phyloP scores from a whole-genome alignment of 768 basidiomycete genomes.

The Phylloporus scabripes region DNA sequence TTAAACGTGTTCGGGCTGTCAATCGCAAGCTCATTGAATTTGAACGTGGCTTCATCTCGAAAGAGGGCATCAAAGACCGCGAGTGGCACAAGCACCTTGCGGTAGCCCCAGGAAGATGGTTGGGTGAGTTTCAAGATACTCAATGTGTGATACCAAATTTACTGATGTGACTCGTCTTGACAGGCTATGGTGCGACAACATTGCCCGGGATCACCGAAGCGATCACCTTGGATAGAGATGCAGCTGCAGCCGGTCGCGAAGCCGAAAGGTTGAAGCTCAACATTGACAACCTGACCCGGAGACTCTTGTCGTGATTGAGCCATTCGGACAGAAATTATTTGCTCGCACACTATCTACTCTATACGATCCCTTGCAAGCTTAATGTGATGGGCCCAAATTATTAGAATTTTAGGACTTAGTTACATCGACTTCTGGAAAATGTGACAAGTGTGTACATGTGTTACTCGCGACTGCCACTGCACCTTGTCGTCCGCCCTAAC shows the following conservation, averaged over 20 bases:
- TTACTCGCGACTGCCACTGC: too few relatives aligned
- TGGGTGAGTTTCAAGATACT: constrained; percentile 42
- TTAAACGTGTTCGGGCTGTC: constrained; percentile 50
- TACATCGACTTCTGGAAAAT: too few relatives aligned
- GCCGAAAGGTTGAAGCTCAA: constrained; percentile 50
- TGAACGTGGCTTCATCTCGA: constrained; percentile 80
- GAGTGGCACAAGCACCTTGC: constrained; percentile 91
- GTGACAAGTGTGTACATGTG: too few relatives aligned
- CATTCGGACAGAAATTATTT: neutral
- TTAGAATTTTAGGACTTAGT: too few relatives aligned
- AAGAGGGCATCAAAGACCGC: constrained; percentile 70
- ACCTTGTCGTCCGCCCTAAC: too few relatives aligned
- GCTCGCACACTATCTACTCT: neutral
- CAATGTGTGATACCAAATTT: neutral
- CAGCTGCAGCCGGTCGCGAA: constrained; percentile 57
- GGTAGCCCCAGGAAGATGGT: constrained; percentile 86
- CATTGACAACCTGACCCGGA: constrained; percentile 46
- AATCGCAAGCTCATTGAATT: constrained; percentile 68
- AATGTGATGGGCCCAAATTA: too few relatives aligned
- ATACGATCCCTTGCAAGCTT: too few relatives aligned
- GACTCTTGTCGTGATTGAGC: constrained; percentile 13
- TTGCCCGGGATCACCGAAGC: constrained; percentile 80
- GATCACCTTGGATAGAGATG: constrained; percentile 63
- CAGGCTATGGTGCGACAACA: constrained; percentile 84
- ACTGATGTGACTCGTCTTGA: constrained; percentile 2